Base-by-base conservation (phyloP, 805 yeast genomes). In the Teunomyces cretensis region DNA sequence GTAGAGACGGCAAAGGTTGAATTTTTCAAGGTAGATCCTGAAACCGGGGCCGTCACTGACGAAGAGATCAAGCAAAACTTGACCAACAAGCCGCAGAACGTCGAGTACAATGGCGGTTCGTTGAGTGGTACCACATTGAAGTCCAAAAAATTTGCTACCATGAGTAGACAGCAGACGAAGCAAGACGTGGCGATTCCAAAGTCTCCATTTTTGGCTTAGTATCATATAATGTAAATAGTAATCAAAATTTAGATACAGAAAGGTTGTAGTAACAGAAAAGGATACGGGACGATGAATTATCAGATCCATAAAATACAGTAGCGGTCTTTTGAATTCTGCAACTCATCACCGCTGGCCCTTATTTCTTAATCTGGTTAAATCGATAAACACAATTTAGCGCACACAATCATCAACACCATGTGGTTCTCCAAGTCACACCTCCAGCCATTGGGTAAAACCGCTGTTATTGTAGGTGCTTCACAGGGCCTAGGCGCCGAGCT, bases 401-500 rank as follows among this genome's bases (percentile, higher is more conserved):
- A 11, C 28, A 26, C 3, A 26, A 26, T 26, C 8, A n/a, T 15
- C 9, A 16, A 11, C 48, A 26, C 30, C 26, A 62, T 62, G 65
- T 56, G 57, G 60, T 62, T 55, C 44, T 55, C 58, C 11, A 48
- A 40, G 12, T 32, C 46, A 3, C 47, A 65, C 28, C 62, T 70
- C 41, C 50, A 57, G 30, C 62, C 78, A 9, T 68, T 74, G 41
- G 76, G 77, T 22, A 78, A 76, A 58, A 60, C 78, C 1, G 90
- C 85, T 2, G 75, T 92, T 13, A 75, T 92, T n/a, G 80, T 96
- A 0, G 99, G 99, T 3, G 98, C 89, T 0, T 89, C 97, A 0
- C 99, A 92, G 58, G 99, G 99, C 0, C 70, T 92, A 1, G 99
- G 99, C 0, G 82, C 82, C 2, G 87, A 85, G 31, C 64, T 92